phyloP scores from a whole-genome alignment of 2,329 filamentous ascomycete genomes.

The Zarea fungicola region DNA sequence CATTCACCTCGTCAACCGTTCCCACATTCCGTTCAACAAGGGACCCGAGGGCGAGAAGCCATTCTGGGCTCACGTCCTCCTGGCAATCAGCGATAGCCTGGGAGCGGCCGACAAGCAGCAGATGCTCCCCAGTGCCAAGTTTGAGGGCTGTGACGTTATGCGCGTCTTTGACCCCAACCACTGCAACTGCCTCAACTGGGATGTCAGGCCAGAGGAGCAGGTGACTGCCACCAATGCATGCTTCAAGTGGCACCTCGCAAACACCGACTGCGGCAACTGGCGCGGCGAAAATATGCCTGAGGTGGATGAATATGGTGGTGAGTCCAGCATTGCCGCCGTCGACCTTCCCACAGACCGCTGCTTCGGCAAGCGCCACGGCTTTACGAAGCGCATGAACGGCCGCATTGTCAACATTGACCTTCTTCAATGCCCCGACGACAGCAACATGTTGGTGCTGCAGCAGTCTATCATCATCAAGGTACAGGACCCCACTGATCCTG shows the following conservation, averaged over 20 bases:
- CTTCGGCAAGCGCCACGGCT: background rate
- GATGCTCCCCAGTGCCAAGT: background rate
- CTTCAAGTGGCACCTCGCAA: slow-evolving; percentile 1
- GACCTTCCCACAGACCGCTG: background rate
- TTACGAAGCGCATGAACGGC: background rate
- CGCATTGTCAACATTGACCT: background rate
- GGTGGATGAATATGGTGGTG: background rate
- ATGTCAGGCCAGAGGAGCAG: background rate
- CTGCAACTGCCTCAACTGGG: slow-evolving; percentile 9
- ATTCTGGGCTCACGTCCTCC: background rate
- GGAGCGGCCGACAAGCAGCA: background rate
- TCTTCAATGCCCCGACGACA: background rate
- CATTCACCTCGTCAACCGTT: background rate
- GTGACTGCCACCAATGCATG: background rate
- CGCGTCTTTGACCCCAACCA: slow-evolving; percentile 7
- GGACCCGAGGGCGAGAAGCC: background rate
- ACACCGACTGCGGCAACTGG: background rate
- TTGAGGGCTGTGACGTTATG: background rate
- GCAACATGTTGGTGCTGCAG: background rate
- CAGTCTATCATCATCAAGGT: background rate
- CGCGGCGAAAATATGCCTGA: background rate
- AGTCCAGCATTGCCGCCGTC: background rate
- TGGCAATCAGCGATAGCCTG: background rate
- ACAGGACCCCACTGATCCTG: background rate
- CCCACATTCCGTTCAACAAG: background rate